These are phyloP conservation scores for Ballota nigra DNA, from an alignment of 257 asterid species.

Conservation along the genomic window DNA sequence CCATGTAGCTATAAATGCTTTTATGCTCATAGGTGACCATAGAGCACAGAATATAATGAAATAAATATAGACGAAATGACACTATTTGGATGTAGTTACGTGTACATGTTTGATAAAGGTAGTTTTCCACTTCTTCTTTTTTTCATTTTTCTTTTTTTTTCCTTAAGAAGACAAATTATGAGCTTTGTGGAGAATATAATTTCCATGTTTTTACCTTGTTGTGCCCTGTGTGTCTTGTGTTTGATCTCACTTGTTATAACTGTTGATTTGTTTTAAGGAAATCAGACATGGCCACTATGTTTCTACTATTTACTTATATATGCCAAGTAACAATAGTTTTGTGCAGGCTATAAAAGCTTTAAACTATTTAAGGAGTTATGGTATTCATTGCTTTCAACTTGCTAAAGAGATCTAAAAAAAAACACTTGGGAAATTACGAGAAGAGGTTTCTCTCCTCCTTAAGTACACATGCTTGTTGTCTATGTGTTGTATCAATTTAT, in stretches of 20 bases:
- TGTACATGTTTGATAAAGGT: constrained; percentile 2
- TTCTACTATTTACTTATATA: constrained; percentile 10
- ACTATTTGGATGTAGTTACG: not conserved
- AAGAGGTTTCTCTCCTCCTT: constrained; percentile 55
- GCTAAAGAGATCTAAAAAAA: too few relatives aligned
- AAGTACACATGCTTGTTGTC: too few relatives aligned
- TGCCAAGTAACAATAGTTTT: constrained; percentile 12
- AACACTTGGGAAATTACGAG: constrained; percentile 36
- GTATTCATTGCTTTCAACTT: constrained; percentile 51
- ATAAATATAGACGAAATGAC: not conserved
- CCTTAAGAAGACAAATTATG: not conserved
- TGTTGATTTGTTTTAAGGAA: constrained; percentile 1
- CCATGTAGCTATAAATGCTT: not conserved
- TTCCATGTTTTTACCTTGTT: not conserved
- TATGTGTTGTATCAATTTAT: too few relatives aligned
- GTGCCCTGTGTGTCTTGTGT: not conserved
- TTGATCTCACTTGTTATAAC: not conserved
- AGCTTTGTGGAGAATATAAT: not conserved
- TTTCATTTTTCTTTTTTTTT: not conserved
- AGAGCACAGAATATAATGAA: not conserved
- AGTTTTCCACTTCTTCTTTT: not conserved
- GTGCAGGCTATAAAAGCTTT: constrained; percentile 53
- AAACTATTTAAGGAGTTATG: constrained; percentile 38
- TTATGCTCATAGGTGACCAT: not conserved
- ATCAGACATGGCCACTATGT: not conserved